These are phyloP conservation scores for Fraxinus dipetala DNA, from an alignment of 305 asterid species.

Conservation along the genomic window DNA sequence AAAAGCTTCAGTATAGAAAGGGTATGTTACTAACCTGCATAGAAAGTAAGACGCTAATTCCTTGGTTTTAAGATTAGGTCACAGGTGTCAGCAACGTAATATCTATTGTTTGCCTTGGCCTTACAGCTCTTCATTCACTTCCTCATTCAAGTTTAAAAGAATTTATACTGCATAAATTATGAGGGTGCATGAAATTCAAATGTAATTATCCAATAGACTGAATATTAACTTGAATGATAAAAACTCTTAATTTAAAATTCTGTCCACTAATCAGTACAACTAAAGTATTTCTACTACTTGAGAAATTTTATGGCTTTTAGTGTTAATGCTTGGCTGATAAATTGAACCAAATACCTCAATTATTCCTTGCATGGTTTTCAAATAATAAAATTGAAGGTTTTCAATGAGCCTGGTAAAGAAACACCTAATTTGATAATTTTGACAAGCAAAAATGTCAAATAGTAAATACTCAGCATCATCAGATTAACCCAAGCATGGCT, in stretches of 20 bases:
- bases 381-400: conserved; percentile 81
- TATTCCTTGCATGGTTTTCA: neutral
- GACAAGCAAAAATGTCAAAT: neutral
- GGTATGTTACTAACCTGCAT: neutral
- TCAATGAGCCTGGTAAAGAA: conserved; percentile 21
- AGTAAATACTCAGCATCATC: neutral
- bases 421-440: neutral
- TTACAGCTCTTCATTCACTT: neutral
- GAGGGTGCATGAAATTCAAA: neutral
- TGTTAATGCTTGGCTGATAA: neutral
- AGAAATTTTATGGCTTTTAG: neutral
- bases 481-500: neutral
- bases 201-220: neutral
- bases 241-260: neutral
- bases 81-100: neutral
- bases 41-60: neutral
- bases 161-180: neutral
- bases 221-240: neutral
- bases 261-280: neutral
- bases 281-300: neutral
- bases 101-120: neutral
- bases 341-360: neutral
- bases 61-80: neutral
- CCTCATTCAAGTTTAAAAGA: neutral
- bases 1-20: neutral